phyloP scores from a whole-genome alignment of 2,329 filamentous ascomycete genomes.

The Cercospora zeae-maydis region DNA sequence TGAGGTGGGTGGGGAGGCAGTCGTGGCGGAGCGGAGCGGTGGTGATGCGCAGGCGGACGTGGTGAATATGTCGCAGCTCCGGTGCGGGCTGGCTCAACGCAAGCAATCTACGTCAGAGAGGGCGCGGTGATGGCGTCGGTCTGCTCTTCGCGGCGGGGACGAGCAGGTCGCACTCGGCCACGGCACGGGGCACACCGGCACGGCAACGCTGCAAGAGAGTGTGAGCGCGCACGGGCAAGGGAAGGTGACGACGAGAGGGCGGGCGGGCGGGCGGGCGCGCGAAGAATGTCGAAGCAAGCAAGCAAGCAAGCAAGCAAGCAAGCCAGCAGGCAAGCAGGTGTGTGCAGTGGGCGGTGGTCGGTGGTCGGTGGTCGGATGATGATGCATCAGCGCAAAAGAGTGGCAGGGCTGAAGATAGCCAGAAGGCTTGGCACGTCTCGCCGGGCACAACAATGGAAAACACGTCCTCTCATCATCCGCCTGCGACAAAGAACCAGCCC shows the following conservation, averaged over 20 bases:
- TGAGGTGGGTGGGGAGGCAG: background rate
- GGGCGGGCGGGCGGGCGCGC: background rate
- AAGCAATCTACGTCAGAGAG: conserved; percentile 4
- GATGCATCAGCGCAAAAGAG: background rate
- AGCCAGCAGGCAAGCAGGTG: background rate
- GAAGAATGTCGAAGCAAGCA: background rate
- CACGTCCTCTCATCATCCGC: background rate
- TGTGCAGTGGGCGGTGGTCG: background rate
- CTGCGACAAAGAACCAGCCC: background rate
- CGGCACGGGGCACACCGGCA: background rate
- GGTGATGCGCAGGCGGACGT: background rate
- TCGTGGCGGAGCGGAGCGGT: background rate
- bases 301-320: background rate
- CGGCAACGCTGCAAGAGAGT: background rate
- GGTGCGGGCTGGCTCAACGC: background rate
- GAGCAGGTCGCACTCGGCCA: conserved; percentile 1
- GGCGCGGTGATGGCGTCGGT: background rate
- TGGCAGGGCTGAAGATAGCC: background rate
- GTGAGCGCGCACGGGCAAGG: background rate
- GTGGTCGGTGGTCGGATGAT: background rate
- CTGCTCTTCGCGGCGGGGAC: background rate
- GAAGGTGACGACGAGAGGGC: background rate
- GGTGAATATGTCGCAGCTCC: background rate
- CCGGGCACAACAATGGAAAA: background rate
- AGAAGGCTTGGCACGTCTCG: background rate